A percentile compares a stretch with the other conserved stretches of the same genome.
phyloP scores from a whole-genome alignment of 805 yeast genomes.

The Monosporozyma aquatica region DNA sequence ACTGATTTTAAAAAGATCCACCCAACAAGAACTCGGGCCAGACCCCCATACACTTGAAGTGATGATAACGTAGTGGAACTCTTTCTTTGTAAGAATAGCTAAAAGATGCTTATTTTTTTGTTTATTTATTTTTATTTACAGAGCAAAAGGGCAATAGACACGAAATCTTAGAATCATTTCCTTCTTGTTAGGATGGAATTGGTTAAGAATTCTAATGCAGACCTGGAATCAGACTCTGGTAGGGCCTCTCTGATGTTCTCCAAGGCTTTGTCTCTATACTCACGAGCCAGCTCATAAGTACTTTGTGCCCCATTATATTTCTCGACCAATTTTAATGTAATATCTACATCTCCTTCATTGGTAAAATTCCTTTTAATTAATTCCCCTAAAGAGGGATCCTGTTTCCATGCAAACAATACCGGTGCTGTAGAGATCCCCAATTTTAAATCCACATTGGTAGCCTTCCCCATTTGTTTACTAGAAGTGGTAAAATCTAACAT shows the following conservation, averaged over 20 bases:
- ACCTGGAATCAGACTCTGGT: slow-evolving; percentile 84
- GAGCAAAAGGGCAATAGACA: background rate
- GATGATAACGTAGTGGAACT: too few relatives aligned
- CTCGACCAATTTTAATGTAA: slow-evolving; percentile 67
- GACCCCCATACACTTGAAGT: too few relatives aligned
- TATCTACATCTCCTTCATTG: slow-evolving; percentile 72
- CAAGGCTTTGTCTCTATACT: slow-evolving; percentile 70
- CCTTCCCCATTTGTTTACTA: slow-evolving; percentile 80
- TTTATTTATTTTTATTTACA: background rate
- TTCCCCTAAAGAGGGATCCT: slow-evolving; percentile 74
- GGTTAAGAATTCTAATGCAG: slow-evolving; percentile 79
- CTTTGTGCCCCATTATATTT: slow-evolving; percentile 64
- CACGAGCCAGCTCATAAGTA: slow-evolving; percentile 67
- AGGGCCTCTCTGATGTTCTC: slow-evolving; percentile 52
- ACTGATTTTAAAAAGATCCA: too few relatives aligned
- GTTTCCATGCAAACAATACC: slow-evolving; percentile 86
- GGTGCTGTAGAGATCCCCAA: slow-evolving; percentile 97
- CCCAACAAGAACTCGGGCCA: too few relatives aligned
- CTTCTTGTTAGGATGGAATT: slow-evolving; percentile 74
- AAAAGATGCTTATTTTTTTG: background rate
- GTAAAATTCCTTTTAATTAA: slow-evolving; percentile 77
- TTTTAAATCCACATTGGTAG: slow-evolving; percentile 90
- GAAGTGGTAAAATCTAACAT: slow-evolving; percentile 91
- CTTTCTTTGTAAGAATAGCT: background rate
- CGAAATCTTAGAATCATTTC: slow-evolving; percentile 35